phyloP scores from a whole-genome alignment of 2,329 filamentous ascomycete species.

The Intubia oerlemansii region DNA sequence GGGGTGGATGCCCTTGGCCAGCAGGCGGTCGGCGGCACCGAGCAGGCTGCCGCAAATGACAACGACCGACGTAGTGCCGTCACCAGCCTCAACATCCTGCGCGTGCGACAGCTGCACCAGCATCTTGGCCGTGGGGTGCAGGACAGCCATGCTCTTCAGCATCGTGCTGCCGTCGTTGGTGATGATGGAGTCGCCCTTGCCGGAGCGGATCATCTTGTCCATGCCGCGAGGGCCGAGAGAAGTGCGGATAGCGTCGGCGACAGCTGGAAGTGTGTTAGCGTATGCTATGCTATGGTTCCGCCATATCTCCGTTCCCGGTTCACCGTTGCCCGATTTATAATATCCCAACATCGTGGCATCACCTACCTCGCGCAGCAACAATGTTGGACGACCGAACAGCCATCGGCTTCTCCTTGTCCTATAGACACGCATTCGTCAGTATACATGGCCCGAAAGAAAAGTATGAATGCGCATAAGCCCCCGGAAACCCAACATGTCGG shows the following conservation, averaged over 20 bases:
- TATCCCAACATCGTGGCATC: too few species aligned
- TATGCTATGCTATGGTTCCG: neutral
- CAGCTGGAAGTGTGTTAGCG: conserved; percentile 38
- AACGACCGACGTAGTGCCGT: conserved; percentile 94
- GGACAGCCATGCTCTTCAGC: conserved; percentile 96
- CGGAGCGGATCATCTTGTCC: conserved; percentile 98
- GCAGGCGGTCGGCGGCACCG: conserved; percentile 75
- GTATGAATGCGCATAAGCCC: too few species aligned
- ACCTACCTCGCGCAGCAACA: conserved; percentile 76
- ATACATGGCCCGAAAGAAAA: too few species aligned
- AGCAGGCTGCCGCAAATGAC: conserved; percentile 92
- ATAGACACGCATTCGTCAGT: conserved; percentile 9
- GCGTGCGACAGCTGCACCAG: conserved; percentile 90
- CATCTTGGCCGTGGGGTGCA: conserved; percentile 99
- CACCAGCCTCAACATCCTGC: conserved; percentile 94
- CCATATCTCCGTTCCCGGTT: too few species aligned
- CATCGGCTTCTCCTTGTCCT: conserved; percentile 95
- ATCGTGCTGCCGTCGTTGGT: conserved; percentile 99
- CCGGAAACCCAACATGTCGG: too few species aligned
- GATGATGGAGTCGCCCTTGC: conserved; percentile 94
- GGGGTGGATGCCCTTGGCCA: conserved; percentile 88
- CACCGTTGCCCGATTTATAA: too few species aligned
- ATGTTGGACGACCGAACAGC: conserved; percentile 94
- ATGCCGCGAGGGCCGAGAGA: conserved; percentile 91
- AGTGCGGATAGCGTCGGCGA: conserved; percentile 92